phyloP scores from a whole-genome alignment of 2,329 filamentous ascomycete species.

The Ploettnerulaceae sp. region DNA sequence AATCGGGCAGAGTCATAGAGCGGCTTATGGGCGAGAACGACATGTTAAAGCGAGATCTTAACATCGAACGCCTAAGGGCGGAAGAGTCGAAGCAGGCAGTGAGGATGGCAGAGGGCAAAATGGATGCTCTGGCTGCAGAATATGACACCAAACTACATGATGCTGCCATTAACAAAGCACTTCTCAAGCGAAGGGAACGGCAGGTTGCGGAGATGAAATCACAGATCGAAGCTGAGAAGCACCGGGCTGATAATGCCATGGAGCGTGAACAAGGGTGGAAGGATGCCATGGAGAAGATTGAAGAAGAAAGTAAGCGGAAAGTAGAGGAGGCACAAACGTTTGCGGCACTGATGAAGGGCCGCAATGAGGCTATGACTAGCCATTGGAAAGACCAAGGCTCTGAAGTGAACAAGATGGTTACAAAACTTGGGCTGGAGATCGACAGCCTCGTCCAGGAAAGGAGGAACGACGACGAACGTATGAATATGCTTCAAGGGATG shows the following conservation, averaged over 20 bases:
- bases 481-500: constrained; percentile 60
- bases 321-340: constrained; percentile 62
- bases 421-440: constrained; percentile 50
- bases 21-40: constrained; percentile 77
- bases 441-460: constrained; percentile 50
- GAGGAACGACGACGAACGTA: constrained; percentile 56
- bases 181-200: constrained; percentile 67
- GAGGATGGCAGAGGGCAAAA: constrained; percentile 64
- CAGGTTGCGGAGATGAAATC: constrained; percentile 66
- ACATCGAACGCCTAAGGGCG: constrained; percentile 58
- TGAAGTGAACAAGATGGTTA: constrained; percentile 33
- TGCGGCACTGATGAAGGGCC: constrained; percentile 63
- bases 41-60: constrained; percentile 66
- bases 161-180: constrained; percentile 64
- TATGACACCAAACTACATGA: constrained; percentile 67
- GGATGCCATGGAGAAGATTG: constrained; percentile 58
- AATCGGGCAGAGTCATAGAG: constrained; percentile 76
- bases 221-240: constrained; percentile 59
- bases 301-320: constrained; percentile 54
- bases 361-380: constrained; percentile 61
- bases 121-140: constrained; percentile 62
- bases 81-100: constrained; percentile 68
- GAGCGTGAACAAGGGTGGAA: constrained; percentile 57
- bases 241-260: constrained; percentile 54
- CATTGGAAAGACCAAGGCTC: constrained; percentile 63